Conservation (phyloP, 768 basidiomycete species). For the Boletus reticulatus region DNA sequence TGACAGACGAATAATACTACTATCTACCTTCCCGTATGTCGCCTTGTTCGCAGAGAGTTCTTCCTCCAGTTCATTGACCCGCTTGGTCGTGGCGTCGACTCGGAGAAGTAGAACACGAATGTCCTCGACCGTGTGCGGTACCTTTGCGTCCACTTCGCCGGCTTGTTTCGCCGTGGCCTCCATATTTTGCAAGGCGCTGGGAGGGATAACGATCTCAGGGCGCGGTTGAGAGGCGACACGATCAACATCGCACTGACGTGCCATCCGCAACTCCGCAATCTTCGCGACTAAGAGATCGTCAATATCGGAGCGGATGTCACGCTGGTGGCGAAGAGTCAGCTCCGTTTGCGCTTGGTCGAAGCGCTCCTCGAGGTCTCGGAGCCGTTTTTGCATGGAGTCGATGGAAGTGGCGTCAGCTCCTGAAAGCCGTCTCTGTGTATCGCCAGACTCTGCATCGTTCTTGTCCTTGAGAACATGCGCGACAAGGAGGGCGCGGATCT, state of each 20-base stretch:
- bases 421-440: not conserved
- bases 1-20: not conserved
- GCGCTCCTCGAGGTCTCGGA: conserved; percentile 27
- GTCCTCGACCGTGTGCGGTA: conserved; percentile 24
- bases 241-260: conserved; percentile 22
- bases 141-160: conserved; percentile 20
- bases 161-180: conserved; percentile 16
- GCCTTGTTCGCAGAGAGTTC: conserved; percentile 19
- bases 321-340: conserved; percentile 25
- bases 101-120: conserved; percentile 25
- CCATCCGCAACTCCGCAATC: conserved; percentile 19
- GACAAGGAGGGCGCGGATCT: conserved; percentile 26
- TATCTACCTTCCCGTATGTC: conserved; percentile 18
- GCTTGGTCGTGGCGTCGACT: conserved; percentile 20
- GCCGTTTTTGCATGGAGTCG: conserved; percentile 13
- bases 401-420: not conserved
- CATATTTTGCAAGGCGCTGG: conserved; percentile 11
- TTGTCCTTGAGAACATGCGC: conserved; percentile 15
- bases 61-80: conserved; percentile 20
- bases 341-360: conserved; percentile 31
- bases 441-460: conserved; percentile 2
- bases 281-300: conserved; percentile 17
- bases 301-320: conserved; percentile 18
- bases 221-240: conserved; percentile 11
- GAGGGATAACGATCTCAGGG: conserved; percentile 22